Evolutionary conservation across 352 stramenopile species (phyloP).

Genomic region (Pythium aristosporum): DNA sequence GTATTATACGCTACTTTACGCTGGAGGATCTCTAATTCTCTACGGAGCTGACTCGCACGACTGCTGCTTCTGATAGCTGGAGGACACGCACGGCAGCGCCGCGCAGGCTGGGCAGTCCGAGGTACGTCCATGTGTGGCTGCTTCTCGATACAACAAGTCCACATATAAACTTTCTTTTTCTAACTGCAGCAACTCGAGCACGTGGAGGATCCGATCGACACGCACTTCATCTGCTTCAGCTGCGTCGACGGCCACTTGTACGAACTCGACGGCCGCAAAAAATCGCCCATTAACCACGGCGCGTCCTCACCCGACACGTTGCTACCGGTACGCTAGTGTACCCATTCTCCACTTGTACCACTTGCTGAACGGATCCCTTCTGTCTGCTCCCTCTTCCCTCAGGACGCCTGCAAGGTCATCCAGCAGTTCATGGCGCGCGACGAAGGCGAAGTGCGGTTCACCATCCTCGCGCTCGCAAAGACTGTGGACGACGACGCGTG

Average conservation of each 20-base stretch:
- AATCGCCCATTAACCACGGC: conserved; percentile 93
- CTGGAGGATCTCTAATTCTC: not conserved
- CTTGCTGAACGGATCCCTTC: not conserved
- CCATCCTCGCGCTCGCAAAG: conserved; percentile 91
- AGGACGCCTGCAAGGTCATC: conserved; percentile 90
- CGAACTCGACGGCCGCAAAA: conserved; percentile 95
- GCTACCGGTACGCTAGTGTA: conserved; percentile 51
- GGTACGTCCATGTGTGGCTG: conserved; percentile 15
- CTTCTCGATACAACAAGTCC: too few species aligned
- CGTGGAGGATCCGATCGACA: conserved; percentile 93
- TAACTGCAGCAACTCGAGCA: conserved; percentile 76
- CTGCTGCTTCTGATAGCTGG: conserved; percentile 52
- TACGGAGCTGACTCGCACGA: not conserved
- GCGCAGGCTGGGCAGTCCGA: conserved; percentile 90
- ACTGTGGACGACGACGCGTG: conserved; percentile 36
- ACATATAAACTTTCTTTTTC: too few species aligned
- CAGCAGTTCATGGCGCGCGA: conserved; percentile 94
- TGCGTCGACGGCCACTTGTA: conserved; percentile 92
- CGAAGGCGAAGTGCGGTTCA: conserved; percentile 94
- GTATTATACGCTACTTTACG: conserved; percentile 32
- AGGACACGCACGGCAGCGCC: conserved; percentile 90
- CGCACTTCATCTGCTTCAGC: conserved; percentile 97
- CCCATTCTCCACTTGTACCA: not conserved
- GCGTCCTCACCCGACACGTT: conserved; percentile 81
- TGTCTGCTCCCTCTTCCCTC: not conserved